These are phyloP conservation scores for Trypethelium eluteriae DNA, from an alignment of 495 filamentous ascomycete species.

Conservation along the genomic window DNA sequence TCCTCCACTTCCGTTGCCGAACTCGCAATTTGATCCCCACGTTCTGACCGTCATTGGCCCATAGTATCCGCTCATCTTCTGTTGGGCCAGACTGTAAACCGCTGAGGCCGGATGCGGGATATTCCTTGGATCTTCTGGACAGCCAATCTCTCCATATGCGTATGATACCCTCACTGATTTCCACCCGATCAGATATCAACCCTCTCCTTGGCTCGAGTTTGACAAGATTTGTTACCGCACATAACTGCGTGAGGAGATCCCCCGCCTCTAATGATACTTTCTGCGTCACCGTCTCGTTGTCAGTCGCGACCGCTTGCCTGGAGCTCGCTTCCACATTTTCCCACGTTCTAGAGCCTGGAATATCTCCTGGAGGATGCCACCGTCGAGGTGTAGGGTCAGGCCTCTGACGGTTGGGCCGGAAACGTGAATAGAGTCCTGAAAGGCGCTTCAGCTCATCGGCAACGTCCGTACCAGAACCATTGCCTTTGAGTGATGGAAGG, in stretches of 20 bases:
- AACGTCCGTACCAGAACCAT: neutral
- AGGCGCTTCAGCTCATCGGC: slow-evolving; percentile 34
- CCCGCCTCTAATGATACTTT: slow-evolving; percentile 57
- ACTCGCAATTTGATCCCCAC: slow-evolving; percentile 35
- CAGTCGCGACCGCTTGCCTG: slow-evolving; percentile 15
- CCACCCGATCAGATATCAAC: slow-evolving; percentile 53
- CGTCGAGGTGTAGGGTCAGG: slow-evolving; percentile 36
- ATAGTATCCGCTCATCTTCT: slow-evolving; percentile 27
- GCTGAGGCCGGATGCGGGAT: slow-evolving; percentile 13
- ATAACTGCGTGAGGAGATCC: slow-evolving; percentile 66
- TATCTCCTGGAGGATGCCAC: slow-evolving; percentile 34
- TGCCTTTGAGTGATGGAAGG: neutral
- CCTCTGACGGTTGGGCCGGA: slow-evolving; percentile 49
- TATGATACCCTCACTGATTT: slow-evolving; percentile 55
- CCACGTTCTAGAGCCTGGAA: slow-evolving; percentile 37
- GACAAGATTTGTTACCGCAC: slow-evolving; percentile 59
- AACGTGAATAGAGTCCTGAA: slow-evolving; percentile 48
- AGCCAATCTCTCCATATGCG: slow-evolving; percentile 67
- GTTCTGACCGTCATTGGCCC: slow-evolving; percentile 31
- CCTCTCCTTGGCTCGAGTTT: slow-evolving; percentile 53
- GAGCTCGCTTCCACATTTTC: slow-evolving; percentile 5
- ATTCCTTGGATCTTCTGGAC: slow-evolving; percentile 33
- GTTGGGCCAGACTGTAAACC: neutral
- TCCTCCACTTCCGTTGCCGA: slow-evolving; percentile 26
- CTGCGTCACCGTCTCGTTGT: slow-evolving; percentile 42